Conservation (phyloP, 257 asterid genomes). For the Dorcoceras hygrometricum region DNA sequence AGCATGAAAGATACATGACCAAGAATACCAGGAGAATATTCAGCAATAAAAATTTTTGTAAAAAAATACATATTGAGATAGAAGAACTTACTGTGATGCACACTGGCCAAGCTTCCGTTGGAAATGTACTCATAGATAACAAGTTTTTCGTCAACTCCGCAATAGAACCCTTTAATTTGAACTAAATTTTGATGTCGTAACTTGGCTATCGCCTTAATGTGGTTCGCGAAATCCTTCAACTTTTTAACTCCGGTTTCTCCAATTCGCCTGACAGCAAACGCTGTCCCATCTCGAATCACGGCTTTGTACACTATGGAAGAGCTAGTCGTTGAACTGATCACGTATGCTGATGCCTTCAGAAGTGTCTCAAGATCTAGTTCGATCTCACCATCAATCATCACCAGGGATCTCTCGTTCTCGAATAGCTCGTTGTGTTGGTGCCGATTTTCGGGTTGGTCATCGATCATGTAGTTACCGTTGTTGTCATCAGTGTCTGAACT, state of each 20-base stretch:
- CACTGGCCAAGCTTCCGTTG: slow-evolving; percentile 85
- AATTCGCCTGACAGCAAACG: slow-evolving; percentile 83
- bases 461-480: not conserved
- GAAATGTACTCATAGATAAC: slow-evolving; percentile 73
- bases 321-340: slow-evolving; percentile 66
- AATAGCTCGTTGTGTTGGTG: not conserved
- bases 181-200: slow-evolving; percentile 71
- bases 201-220: slow-evolving; percentile 65
- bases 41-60: not conserved
- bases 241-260: slow-evolving; percentile 59
- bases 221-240: slow-evolving; percentile 63
- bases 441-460: slow-evolving; percentile 22
- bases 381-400: slow-evolving; percentile 81
- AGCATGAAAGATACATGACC: slow-evolving; percentile 30
- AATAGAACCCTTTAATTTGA: slow-evolving; percentile 68
- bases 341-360: slow-evolving; percentile 82
- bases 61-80: not conserved
- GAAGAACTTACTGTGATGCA: slow-evolving; percentile 69
- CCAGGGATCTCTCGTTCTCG: slow-evolving; percentile 42
- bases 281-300: slow-evolving; percentile 67
- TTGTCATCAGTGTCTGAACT: slow-evolving; percentile 53
- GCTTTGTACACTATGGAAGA: slow-evolving; percentile 76
- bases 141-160: slow-evolving; percentile 94
- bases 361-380: slow-evolving; percentile 62
- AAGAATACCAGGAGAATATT: slow-evolving; percentile 27